Evolutionary conservation across 2,329 filamentous ascomycete species (phyloP).

Genomic region (Leptographium flavum): DNA sequence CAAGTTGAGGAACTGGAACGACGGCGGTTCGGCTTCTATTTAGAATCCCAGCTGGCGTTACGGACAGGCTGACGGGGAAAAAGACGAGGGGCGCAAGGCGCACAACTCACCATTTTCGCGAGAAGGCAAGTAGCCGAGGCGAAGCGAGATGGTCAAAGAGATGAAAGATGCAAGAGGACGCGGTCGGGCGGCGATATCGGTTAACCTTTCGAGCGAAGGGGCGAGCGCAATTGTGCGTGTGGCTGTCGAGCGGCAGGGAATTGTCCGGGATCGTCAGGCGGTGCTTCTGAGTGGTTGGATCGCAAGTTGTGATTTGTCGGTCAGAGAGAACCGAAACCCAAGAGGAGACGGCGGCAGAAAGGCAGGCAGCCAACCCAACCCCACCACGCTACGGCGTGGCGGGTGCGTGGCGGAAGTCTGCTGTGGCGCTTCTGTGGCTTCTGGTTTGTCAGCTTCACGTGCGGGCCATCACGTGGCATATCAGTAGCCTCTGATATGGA

Average conservation of each 20-base stretch:
- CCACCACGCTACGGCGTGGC: not conserved
- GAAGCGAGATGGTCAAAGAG: not conserved
- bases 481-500: too few species aligned
- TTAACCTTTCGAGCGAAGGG: not conserved
- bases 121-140: too few species aligned
- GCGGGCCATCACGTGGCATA: not conserved
- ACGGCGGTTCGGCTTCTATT: constrained; percentile 16
- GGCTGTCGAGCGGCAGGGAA: not conserved
- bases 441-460: too few species aligned
- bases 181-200: constrained; percentile 2
- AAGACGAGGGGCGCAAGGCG: constrained; percentile 4
- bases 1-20: constrained; percentile 45
- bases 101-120: constrained; percentile 2
- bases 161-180: not conserved
- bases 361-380: not conserved
- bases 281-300: not conserved
- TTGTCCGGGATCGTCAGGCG: not conserved
- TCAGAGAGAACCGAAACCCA: not conserved
- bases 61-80: constrained; percentile 5
- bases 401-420: not conserved
- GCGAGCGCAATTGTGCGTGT: not conserved
- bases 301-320: constrained; percentile 3
- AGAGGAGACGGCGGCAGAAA: not conserved
- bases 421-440: not conserved
- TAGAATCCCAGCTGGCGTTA: constrained; percentile 21